Base-by-base conservation (phyloP, 2,329 filamentous ascomycete species). In the Dothideomycetes sp. region DNA sequence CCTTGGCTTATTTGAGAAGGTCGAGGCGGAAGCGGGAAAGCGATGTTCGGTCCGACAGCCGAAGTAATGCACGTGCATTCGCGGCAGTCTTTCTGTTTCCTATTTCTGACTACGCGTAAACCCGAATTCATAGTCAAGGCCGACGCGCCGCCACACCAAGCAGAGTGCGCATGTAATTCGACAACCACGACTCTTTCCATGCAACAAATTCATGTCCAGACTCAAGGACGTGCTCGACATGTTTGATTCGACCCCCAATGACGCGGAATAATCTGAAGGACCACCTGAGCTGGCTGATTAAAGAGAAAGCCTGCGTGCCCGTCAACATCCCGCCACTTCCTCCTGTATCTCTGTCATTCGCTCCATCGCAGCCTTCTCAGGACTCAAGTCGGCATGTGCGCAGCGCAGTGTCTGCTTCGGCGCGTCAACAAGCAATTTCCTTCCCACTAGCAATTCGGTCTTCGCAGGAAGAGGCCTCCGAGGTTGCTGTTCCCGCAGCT, bases 231-330 rank as follows among this genome's bases (percentile, higher is more conserved):
- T 7, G 16, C 5, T 14, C 7, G n/a, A 27, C 7, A 27, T 27
- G 22, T 27, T 27, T 7, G 12, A 12, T 12, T 7, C 36, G 39
- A 49, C 45, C 45, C 31, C 49, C 42, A 43, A 70, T 70, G 66
- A 68, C 66, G 59, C 52, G 53, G 49, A 60, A 70, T 53, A 71
- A 71, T 47, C 54, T 70, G 45, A 55, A 52, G 44, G 59, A 61
- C 51, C 66, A 71, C 48, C 55, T 71, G 45, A 56, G 57, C 45
- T 71, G 68, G 68, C 57, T 71, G 53, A 51, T 68, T 41, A 52
- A 51, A 46, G 56, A 57, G 44, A 67, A 63, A 51, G 64, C 66
- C 31, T 64, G 64, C 47, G 44, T 68, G 35, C 64, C 66, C n/a
- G 49, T 54, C 32, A 49, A 52, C 31, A 39, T 44, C 27, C 36